Evolutionary conservation across 148 eudicot species (phyloP).

Genomic region (Arctostaphylos glauca): DNA sequence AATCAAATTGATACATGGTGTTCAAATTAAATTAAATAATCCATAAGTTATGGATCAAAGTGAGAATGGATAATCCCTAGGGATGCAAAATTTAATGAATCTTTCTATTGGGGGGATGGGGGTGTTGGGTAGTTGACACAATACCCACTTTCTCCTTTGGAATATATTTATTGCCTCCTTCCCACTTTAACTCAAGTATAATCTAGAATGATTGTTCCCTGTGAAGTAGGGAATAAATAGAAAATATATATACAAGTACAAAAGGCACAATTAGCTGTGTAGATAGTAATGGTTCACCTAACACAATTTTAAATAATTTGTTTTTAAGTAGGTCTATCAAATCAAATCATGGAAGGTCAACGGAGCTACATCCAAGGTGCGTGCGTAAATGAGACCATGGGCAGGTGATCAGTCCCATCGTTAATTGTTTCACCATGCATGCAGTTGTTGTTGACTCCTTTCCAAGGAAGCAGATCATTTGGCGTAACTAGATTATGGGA

Average conservation of each 20-base stretch:
- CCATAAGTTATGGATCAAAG: no score
- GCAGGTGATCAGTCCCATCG: neutral
- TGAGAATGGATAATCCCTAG: no score
- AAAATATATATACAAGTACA: no score
- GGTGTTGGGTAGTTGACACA: no score
- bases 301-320: neutral
- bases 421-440: neutral
- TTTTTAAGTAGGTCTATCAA: neutral
- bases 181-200: no score
- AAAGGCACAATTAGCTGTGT: neutral
- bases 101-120: no score
- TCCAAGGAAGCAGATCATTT: neutral
- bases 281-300: neutral
- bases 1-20: no score
- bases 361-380: neutral
- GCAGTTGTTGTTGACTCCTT: neutral
- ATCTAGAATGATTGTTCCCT: no score
- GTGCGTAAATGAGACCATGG: neutral
- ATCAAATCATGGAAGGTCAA: neutral
- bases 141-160: neutral
- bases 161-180: neutral
- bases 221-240: no score
- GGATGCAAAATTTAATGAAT: no score
- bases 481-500: no score
- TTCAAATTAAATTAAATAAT: no score